phyloP scores from a whole-genome alignment of 495 filamentous ascomycete genomes.

The Hypoxylon intermedium region DNA sequence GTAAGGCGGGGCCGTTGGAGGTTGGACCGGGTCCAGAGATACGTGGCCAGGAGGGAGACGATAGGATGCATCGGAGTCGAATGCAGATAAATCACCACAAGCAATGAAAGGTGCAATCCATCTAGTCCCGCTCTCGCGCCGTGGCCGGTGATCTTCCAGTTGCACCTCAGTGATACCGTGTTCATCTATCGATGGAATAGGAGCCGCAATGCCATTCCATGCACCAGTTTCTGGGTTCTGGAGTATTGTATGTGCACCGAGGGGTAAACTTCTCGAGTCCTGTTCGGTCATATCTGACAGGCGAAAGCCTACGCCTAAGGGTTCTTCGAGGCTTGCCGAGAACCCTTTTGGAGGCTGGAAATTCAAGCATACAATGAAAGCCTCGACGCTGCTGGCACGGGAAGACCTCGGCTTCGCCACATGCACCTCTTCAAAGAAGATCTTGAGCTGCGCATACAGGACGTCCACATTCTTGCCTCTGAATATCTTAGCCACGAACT shows the following conservation, averaged over 20 bases:
- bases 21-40: slow-evolving; percentile 91
- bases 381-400: slow-evolving; percentile 92
- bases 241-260: slow-evolving; percentile 47
- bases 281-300: slow-evolving; percentile 54
- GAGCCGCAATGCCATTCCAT: slow-evolving; percentile 44
- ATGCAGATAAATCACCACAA: slow-evolving; percentile 93
- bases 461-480: slow-evolving; percentile 90
- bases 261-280: slow-evolving; percentile 43
- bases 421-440: slow-evolving; percentile 84
- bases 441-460: slow-evolving; percentile 87
- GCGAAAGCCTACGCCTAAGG: slow-evolving; percentile 64
- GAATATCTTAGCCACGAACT: slow-evolving; percentile 98
- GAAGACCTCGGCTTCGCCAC: slow-evolving; percentile 93
- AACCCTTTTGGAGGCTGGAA: slow-evolving; percentile 72
- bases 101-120: slow-evolving; percentile 96
- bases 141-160: slow-evolving; percentile 51
- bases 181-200: slow-evolving; percentile 39
- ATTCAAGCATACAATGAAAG: slow-evolving; percentile 93
- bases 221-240: slow-evolving; percentile 51
- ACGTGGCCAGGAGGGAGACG: slow-evolving; percentile 75
- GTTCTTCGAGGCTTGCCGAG: slow-evolving; percentile 70
- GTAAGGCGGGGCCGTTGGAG: slow-evolving; percentile 94
- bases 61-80: slow-evolving; percentile 94
- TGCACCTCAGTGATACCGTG: slow-evolving; percentile 71
- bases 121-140: slow-evolving; percentile 57